These are phyloP conservation scores for Verruconis gallopava DNA, from an alignment of 2,329 filamentous ascomycete species.

Conservation along the genomic window DNA sequence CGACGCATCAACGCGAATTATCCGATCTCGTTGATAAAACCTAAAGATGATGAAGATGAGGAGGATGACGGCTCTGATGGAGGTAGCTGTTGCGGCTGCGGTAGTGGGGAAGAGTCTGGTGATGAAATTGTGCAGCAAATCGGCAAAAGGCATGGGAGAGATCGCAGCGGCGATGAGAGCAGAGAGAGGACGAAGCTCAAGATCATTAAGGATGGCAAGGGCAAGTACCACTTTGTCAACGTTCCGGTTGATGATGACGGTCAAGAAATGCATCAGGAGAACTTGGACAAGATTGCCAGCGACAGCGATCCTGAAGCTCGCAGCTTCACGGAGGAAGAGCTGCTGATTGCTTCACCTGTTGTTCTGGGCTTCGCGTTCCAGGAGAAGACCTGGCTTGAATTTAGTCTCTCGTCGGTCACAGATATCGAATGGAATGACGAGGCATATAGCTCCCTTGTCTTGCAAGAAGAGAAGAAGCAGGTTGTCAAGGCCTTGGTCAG, in stretches of 20 bases:
- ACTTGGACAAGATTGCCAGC: conserved; percentile 25
- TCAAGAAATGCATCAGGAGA: conserved; percentile 39
- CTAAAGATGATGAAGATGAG: conserved; percentile 48
- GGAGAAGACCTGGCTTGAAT: conserved; percentile 84
- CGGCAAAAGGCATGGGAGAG: conserved; percentile 25
- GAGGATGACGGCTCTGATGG: conserved; percentile 32
- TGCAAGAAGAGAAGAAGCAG: conserved; percentile 49
- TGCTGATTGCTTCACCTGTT: conserved; percentile 70
- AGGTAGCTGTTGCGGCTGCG: conserved; percentile 18
- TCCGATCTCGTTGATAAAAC: conserved; percentile 57
- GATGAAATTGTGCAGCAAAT: conserved; percentile 36
- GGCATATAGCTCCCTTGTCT: conserved; percentile 70
- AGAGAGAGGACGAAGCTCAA: conserved; percentile 22
- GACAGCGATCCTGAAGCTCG: conserved; percentile 23
- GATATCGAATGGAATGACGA: conserved; percentile 77
- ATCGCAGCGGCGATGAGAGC: conserved; percentile 15
- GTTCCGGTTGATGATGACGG: conserved; percentile 44
- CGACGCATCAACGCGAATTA: conserved; percentile 81
- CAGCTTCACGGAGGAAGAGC: conserved; percentile 68
- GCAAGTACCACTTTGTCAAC: conserved; percentile 37
- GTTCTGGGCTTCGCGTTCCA: conserved; percentile 78
- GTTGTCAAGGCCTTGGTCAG: conserved; percentile 69
- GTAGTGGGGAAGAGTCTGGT: conserved; percentile 35
- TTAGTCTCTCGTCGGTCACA: conserved; percentile 63
- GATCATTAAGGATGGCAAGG: conserved; percentile 35